phyloP scores from a whole-genome alignment of 2,329 filamentous ascomycete species.

The Leptodontidium sp. region DNA sequence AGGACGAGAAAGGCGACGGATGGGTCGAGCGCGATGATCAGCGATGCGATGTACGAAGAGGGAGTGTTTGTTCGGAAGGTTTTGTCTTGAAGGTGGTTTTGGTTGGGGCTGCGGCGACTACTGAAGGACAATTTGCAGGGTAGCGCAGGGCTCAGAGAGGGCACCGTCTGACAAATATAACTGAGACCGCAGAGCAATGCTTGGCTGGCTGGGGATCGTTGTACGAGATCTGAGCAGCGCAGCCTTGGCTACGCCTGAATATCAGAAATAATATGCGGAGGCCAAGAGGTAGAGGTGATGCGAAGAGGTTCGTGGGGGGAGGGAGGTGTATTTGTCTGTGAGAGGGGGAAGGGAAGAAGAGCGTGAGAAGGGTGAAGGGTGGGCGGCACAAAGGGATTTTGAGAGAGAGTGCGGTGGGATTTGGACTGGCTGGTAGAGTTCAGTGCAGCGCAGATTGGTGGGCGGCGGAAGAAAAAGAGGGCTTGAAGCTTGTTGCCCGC shows the following conservation, averaged over 20 bases:
- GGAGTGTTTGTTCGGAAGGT: not conserved
- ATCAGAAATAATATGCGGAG: conserved; percentile 1
- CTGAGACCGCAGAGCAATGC: conserved; percentile 8
- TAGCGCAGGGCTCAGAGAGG: conserved; percentile 22
- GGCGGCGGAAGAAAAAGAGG: conserved; percentile 1
- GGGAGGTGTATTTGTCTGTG: conserved; percentile 18
- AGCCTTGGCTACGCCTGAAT: conserved; percentile 19
- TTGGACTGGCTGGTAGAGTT: not conserved
- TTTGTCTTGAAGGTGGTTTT: not conserved
- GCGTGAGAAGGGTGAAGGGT: not conserved
- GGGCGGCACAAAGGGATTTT: conserved; percentile 15
- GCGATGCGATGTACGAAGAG: not conserved
- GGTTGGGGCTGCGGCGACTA: conserved; percentile 15
- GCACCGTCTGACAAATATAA: conserved; percentile 28
- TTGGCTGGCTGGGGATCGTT: conserved; percentile 18
- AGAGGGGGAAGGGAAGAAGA: not conserved
- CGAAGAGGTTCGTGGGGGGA: not conserved
- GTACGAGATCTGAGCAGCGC: conserved; percentile 19
- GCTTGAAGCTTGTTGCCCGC: not conserved
- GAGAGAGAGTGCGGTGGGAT: not conserved
- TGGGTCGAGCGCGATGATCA: conserved; percentile 15
- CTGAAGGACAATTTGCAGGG: conserved; percentile 17
- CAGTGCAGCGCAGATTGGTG: not conserved
- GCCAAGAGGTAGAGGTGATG: conserved; percentile 12
- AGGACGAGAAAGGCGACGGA: conserved; percentile 16